Base-by-base conservation (phyloP, 768 basidiomycete genomes). In the Phlebiopsis gigantea region DNA sequence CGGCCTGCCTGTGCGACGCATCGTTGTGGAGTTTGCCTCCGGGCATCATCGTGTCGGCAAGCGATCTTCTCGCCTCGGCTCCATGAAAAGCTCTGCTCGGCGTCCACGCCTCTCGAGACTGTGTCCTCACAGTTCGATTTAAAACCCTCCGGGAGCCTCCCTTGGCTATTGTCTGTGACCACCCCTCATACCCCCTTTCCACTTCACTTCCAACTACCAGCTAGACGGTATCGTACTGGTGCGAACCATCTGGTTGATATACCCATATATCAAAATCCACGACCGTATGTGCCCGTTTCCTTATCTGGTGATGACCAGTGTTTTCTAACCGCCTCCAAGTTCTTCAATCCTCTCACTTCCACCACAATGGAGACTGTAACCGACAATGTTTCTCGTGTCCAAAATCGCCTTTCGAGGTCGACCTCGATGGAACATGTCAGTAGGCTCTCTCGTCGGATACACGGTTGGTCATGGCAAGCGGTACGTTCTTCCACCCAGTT, bases 401-500 rank as follows among this genome's bases (percentile, higher is more conserved):
- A 44, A 19, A 29, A 28, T n/a, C 54, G 45, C 19, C 45, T 53
- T 0, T 15, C 21, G 12, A 29, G 55, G 22, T 15, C 42, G 41
- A 15, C 45, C 41, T 45, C 59, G 21, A 46, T 61, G 10, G 51
- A 28, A 2, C 56, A 63, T 24, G 75, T 72, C 46, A 71, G 70
- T 59, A 41, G 64, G 14, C 61, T 77, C 21, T 75, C 74, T 15
- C 65, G 74, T 29, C 70, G 77, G n/a, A 75, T 79, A 45, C 77
- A 79, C 64, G 75, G 77, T 45, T 78, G 77, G 77, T 71, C 74
- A 41, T 78, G 78, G 77, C 77, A 79, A 64, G 76, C 76, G 53
- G 77, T 79, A 62, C 29, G 76, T 70, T 5, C n/a, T 30, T 12
- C 42, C 30, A 44, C 26, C 19, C 34, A 30, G 69, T n/a, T n/a